A percentile compares a stretch with the other conserved stretches of the same genome.
Conservation (phyloP, 2,329 filamentous ascomycete species). For the Cladosporium sp. region DNA sequence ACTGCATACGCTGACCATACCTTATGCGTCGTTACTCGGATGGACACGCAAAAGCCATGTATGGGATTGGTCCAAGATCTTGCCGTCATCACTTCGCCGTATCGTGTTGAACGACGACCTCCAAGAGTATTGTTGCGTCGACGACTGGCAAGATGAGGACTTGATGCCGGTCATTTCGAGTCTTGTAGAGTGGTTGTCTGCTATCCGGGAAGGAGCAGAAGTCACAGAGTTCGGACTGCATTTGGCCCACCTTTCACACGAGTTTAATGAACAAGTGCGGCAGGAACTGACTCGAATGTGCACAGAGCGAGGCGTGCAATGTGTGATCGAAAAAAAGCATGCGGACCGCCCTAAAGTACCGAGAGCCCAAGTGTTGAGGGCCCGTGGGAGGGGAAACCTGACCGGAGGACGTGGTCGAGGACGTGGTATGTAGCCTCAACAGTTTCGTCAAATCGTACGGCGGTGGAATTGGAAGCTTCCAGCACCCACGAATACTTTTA, state of each 20-base stretch:
- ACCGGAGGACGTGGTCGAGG: neutral
- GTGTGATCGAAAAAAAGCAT: conserved; percentile 1
- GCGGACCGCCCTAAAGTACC: neutral
- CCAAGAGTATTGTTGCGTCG: neutral
- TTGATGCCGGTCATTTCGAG: neutral
- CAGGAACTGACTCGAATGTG: conserved; percentile 3
- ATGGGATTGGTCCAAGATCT: neutral
- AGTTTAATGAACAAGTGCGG: neutral
- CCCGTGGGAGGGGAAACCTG: neutral
- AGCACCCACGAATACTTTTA: too few species aligned
- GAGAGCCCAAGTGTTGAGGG: neutral
- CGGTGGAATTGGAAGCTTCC: too few species aligned
- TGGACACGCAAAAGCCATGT: neutral
- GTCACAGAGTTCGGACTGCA: neutral
- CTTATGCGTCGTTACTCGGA: conserved; percentile 4
- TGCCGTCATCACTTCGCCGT: conserved; percentile 6
- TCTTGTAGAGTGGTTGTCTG: conserved; percentile 3
- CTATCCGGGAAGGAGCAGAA: neutral
- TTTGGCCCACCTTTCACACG: neutral
- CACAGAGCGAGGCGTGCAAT: neutral
- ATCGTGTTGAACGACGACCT: conserved; percentile 2
- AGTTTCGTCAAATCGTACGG: too few species aligned
- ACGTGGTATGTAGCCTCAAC: neutral
- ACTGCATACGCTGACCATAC: neutral
- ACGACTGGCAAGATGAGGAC: neutral